phyloP scores from a whole-genome alignment of 129 eudicot genomes.

The Ambrosia artemisiifolia region DNA sequence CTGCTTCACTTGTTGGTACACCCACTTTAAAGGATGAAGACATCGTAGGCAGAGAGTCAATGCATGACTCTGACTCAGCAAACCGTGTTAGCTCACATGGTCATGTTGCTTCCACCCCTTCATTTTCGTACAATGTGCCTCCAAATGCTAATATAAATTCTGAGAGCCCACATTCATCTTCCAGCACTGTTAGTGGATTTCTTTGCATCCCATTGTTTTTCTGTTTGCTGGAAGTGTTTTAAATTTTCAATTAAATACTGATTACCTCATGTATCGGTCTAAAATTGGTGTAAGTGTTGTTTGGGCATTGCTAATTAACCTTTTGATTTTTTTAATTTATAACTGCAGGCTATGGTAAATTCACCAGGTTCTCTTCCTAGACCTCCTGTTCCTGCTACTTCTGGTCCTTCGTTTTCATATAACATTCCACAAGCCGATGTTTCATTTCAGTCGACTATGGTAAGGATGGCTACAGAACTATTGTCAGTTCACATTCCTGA shows the following conservation, averaged over 20 bases:
- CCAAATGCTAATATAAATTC: conserved; percentile 36
- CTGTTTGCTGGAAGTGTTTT: conserved; percentile 4
- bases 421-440: conserved; percentile 34
- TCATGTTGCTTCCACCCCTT: conserved; percentile 32
- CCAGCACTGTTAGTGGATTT: conserved; percentile 45
- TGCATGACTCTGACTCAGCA: conserved; percentile 18
- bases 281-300: neutral
- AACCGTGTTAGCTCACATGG: conserved; percentile 27
- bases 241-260: neutral
- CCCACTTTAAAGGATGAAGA: conserved; percentile 23
- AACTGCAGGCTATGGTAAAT: conserved; percentile 36
- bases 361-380: conserved; percentile 34
- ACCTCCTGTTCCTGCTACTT: conserved; percentile 36
- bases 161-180: conserved; percentile 45
- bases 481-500: neutral
- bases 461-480: conserved; percentile 14
- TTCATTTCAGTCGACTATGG: conserved; percentile 35
- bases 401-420: conserved; percentile 49
- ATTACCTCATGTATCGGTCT: conserved; percentile 1
- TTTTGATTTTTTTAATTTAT: neutral
- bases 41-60: conserved; percentile 16
- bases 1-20: conserved; percentile 16
- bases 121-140: conserved; percentile 42
- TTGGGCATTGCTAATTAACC: conserved; percentile 6
- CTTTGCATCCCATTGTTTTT: conserved; percentile 11